Percentiles rank a stretch among this genome's conserved stretches.
Evolutionary conservation across 1,284 basidiomycete species (phyloP).

Genomic region (Malassezia furfur): DNA sequence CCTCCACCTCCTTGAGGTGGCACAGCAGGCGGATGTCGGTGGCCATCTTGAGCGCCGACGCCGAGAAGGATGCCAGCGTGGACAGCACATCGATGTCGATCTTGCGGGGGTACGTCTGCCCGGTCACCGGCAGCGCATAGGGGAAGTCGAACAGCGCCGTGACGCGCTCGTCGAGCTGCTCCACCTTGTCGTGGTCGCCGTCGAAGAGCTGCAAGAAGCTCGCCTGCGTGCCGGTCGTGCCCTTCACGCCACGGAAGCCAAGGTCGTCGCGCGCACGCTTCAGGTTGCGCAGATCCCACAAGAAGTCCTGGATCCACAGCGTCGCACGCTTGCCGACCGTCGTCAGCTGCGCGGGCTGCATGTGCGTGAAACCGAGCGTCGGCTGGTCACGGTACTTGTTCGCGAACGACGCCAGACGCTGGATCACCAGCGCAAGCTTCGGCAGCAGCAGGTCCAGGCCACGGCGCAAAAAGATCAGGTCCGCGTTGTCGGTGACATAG

Average conservation of each 20-base stretch:
- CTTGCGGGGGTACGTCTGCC: conserved; percentile 96
- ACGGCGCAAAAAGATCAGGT: conserved; percentile 87
- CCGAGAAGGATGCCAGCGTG: conserved; percentile 79
- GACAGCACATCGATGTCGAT: conserved; percentile 88
- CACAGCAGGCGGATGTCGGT: conserved; percentile 67
- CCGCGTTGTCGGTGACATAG: conserved; percentile 84
- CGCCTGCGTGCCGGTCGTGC: conserved; percentile 95
- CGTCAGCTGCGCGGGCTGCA: conserved; percentile 95
- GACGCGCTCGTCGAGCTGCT: conserved; percentile 65
- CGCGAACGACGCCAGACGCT: conserved; percentile 72
- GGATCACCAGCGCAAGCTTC: conserved; percentile 80
- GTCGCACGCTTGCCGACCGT: conserved; percentile 99
- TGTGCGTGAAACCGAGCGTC: conserved; percentile 88
- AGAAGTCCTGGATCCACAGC: conserved; percentile 82
- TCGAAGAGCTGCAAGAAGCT: conserved; percentile 91
- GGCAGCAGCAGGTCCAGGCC: conserved; percentile 74
- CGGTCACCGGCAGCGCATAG: conserved; percentile 93
- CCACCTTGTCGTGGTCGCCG: conserved; percentile 74
- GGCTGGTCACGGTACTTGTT: conserved; percentile 51
- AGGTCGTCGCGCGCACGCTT: conserved; percentile 81
- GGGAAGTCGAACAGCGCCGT: conserved; percentile 83
- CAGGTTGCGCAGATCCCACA: conserved; percentile 94
- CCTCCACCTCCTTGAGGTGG: conserved; percentile 75
- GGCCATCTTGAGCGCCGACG: conserved; percentile 93
- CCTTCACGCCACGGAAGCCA: conserved; percentile 96